Conservation (phyloP, 1,284 basidiomycete species). For the Boletus sp. region DNA sequence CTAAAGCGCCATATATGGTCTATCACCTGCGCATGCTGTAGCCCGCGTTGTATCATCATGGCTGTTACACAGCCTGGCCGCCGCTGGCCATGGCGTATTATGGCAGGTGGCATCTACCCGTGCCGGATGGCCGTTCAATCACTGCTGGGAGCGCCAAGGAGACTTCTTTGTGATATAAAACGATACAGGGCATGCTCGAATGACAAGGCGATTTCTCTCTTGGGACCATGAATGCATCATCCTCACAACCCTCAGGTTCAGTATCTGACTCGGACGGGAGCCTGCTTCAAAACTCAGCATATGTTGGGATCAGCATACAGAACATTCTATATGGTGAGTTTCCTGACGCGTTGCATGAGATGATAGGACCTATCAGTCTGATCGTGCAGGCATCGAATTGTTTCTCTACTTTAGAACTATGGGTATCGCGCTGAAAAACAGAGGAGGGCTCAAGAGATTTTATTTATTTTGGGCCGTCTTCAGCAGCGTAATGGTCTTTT, state of each 20-base stretch:
- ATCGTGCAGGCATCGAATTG: slow-evolving; percentile 19
- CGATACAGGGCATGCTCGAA: neutral
- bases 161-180: slow-evolving; percentile 9
- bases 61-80: neutral
- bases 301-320: slow-evolving; percentile 21
- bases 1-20: too few species aligned
- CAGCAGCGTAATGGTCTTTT: slow-evolving; percentile 22
- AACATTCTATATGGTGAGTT: slow-evolving; percentile 27
- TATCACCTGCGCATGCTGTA: too few species aligned
- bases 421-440: slow-evolving; percentile 6
- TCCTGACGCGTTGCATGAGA: neutral
- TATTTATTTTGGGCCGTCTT: slow-evolving; percentile 18
- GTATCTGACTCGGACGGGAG: too few species aligned
- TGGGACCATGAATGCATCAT: neutral
- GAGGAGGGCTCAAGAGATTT: slow-evolving; percentile 6
- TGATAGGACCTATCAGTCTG: neutral
- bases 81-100: neutral
- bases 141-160: neutral
- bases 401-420: slow-evolving; percentile 27
- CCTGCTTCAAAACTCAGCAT: slow-evolving; percentile 18
- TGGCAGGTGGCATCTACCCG: neutral
- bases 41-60: too few species aligned
- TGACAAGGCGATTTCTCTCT: neutral
- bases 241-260: neutral
- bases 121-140: neutral